phyloP scores from a whole-genome alignment of 2,329 filamentous ascomycete species.

The Epichloe festucae region DNA sequence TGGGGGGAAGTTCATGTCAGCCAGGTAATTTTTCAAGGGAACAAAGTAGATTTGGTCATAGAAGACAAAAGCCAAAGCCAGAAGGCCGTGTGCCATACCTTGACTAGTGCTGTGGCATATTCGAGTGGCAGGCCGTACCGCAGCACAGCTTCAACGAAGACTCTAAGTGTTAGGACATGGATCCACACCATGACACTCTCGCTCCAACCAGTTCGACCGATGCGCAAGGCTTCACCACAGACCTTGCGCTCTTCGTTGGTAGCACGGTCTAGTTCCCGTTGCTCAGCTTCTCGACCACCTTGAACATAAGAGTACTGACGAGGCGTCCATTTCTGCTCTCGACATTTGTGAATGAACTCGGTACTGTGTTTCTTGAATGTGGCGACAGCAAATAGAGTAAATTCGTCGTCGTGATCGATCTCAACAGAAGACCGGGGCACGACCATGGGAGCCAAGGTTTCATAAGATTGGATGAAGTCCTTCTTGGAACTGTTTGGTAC shows the following conservation, averaged over 20 bases:
- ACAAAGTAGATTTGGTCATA: neutral
- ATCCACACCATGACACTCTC: constrained; percentile 95
- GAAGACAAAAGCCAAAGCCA: neutral
- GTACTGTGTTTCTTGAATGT: constrained; percentile 82
- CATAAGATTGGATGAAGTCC: constrained; percentile 82
- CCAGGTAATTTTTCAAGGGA: neutral
- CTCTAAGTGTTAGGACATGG: constrained; percentile 77
- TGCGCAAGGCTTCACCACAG: constrained; percentile 79
- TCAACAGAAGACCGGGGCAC: constrained; percentile 77
- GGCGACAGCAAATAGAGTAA: constrained; percentile 75
- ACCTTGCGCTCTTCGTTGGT: constrained; percentile 79
- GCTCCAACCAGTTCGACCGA: constrained; percentile 86
- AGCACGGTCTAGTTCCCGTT: constrained; percentile 71
- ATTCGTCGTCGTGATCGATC: constrained; percentile 79
- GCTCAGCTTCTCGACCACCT: constrained; percentile 79
- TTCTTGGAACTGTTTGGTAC: constrained; percentile 71
- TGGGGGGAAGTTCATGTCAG: neutral
- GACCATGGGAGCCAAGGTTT: constrained; percentile 80
- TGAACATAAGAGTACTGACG: constrained; percentile 89
- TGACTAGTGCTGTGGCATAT: constrained; percentile 72
- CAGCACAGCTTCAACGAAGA: constrained; percentile 97
- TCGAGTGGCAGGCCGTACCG: constrained; percentile 86
- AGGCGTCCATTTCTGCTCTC: constrained; percentile 89
- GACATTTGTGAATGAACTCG: constrained; percentile 84
- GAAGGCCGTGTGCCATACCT: constrained; percentile 42